Evolutionary conservation across 768 basidiomycete genomes (phyloP).

Genomic region (Suillus bovinus): DNA sequence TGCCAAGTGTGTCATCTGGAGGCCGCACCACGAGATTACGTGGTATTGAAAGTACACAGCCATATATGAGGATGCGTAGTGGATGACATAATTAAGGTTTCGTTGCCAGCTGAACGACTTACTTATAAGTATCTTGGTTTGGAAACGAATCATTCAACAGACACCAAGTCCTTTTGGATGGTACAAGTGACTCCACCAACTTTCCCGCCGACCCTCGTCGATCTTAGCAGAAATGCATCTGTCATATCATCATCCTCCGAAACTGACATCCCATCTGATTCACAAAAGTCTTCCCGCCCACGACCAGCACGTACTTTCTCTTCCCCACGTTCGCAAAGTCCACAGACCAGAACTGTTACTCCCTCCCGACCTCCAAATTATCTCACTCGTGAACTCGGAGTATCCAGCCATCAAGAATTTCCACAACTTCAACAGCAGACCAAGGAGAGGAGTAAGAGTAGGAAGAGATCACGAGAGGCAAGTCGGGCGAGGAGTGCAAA

Average conservation of each 20-base stretch:
- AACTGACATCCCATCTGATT: slow-evolving; percentile 44
- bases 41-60: too few relatives aligned
- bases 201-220: slow-evolving; percentile 48
- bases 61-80: too few relatives aligned
- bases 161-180: neutral
- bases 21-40: too few relatives aligned
- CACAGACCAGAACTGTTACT: slow-evolving; percentile 39
- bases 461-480: slow-evolving; percentile 29
- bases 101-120: too few relatives aligned
- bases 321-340: slow-evolving; percentile 60
- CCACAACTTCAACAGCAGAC: slow-evolving; percentile 14
- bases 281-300: slow-evolving; percentile 44
- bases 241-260: slow-evolving; percentile 70
- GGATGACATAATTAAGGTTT: too few relatives aligned
- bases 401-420: slow-evolving; percentile 23
- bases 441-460: slow-evolving; percentile 42
- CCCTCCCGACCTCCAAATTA: slow-evolving; percentile 51
- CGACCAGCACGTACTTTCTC: slow-evolving; percentile 65
- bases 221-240: slow-evolving; percentile 74
- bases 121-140: too few relatives aligned
- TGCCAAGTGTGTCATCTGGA: too few relatives aligned
- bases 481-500: slow-evolving; percentile 50
- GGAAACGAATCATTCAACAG: neutral
- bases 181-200: slow-evolving; percentile 14
- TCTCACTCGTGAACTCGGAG: slow-evolving; percentile 57